Conservation (phyloP, 495 filamentous ascomycete genomes). For the Podospora conica region DNA sequence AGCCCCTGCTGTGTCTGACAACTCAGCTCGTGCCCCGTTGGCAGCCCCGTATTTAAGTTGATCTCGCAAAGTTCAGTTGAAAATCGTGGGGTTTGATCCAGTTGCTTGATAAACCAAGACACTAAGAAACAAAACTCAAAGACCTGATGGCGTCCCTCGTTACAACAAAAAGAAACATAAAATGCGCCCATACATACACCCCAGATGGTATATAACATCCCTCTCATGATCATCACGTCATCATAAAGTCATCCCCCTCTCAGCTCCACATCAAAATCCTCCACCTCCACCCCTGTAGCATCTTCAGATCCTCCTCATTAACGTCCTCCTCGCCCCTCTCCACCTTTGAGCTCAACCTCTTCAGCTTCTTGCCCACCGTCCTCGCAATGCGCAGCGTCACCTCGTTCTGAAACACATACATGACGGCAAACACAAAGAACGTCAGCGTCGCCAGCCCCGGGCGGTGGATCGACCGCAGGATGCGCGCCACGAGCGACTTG, state of each 20-base stretch:
- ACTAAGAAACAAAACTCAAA: neutral
- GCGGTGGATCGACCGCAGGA: constrained; percentile 31
- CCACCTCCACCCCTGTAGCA: constrained; percentile 43
- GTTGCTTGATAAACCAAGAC: no score
- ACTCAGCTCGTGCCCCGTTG: no score
- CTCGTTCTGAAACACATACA: constrained; percentile 45
- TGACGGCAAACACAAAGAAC: constrained; percentile 40
- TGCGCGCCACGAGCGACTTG: constrained; percentile 36
- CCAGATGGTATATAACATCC: neutral
- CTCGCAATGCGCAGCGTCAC: constrained; percentile 39
- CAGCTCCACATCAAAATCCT: constrained; percentile 37
- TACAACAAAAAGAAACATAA: neutral
- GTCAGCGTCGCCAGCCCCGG: constrained; percentile 39
- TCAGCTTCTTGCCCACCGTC: constrained; percentile 36
- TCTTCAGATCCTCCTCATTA: constrained; percentile 34
- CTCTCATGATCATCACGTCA: neutral
- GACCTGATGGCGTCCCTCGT: neutral
- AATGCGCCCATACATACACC: neutral
- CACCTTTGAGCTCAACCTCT: constrained; percentile 35
- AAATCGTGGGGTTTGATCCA: neutral
- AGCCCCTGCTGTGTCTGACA: no score
- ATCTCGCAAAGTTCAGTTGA: neutral
- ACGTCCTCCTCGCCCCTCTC: constrained; percentile 36
- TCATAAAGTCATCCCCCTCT: neutral
- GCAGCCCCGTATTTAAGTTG: neutral